Evolutionary conservation across 441 rosid genomes (phyloP).

Genomic region (Pelargonium cotyledonis): DNA sequence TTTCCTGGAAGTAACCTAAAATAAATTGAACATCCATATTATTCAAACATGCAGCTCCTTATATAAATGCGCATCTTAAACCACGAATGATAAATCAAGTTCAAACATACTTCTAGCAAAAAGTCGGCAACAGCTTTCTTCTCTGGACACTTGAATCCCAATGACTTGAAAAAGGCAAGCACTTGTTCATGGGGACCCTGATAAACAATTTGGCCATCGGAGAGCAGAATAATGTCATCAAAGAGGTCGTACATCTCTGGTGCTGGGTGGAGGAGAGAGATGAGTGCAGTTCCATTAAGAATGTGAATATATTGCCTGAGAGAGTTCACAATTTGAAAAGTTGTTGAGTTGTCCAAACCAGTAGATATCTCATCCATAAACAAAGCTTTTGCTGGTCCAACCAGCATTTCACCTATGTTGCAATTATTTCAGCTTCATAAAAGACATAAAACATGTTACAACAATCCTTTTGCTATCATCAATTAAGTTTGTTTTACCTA

Average conservation of each 20-base stretch:
- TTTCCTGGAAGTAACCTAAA: constrained; percentile 83
- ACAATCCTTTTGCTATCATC: not conserved
- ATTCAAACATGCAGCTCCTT: not conserved
- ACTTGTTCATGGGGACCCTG: constrained; percentile 81
- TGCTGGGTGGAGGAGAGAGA: constrained; percentile 93
- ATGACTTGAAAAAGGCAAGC: constrained; percentile 52
- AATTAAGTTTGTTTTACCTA: constrained; percentile 35
- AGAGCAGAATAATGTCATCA: constrained; percentile 78
- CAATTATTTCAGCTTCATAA: not conserved
- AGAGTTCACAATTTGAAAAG: constrained; percentile 71
- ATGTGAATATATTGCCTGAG: constrained; percentile 61
- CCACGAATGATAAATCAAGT: not conserved
- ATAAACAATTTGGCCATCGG: constrained; percentile 66
- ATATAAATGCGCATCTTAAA: no score
- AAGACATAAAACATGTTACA: not conserved
- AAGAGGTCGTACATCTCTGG: constrained; percentile 84
- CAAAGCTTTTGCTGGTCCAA: constrained; percentile 66
- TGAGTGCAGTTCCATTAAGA: constrained; percentile 63
- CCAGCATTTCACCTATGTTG: constrained; percentile 67
- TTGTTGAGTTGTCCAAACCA: constrained; percentile 85
- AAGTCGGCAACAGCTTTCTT: constrained; percentile 88
- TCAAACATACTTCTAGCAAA: constrained; percentile 50
- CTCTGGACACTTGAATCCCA: constrained; percentile 84
- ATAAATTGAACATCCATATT: not conserved
- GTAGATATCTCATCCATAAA: constrained; percentile 96